Conservation (phyloP, 2,329 filamentous ascomycete genomes). For the Emericellopsis cladophorae region DNA sequence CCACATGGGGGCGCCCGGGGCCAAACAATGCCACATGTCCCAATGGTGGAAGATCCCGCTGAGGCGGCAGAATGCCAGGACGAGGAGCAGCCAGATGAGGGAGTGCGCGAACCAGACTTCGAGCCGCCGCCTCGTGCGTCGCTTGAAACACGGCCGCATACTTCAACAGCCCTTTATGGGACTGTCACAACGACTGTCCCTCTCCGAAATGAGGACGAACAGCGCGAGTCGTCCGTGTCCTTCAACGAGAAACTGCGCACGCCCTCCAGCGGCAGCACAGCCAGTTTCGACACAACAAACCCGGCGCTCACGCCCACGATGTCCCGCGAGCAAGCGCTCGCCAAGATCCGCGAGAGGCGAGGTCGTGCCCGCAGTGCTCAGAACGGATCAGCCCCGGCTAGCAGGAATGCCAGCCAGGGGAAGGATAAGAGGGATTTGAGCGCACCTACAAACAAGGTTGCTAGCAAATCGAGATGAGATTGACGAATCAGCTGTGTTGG, state of each 20-base stretch:
- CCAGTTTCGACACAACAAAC: conserved; percentile 39
- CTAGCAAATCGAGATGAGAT: conserved; percentile 7
- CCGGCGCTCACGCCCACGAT: conserved; percentile 52
- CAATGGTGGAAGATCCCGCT: conserved; percentile 18
- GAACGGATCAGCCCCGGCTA: conserved; percentile 42
- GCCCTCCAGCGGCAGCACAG: conserved; percentile 23
- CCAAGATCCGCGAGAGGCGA: conserved; percentile 60
- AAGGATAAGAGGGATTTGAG: conserved; percentile 33
- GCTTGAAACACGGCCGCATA: conserved; percentile 26
- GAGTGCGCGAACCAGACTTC: conserved; percentile 1
- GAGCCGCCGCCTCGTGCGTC: conserved; percentile 6
- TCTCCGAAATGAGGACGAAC: conserved; percentile 28
- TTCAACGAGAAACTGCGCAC: conserved; percentile 32
- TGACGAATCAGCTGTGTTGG: conserved; percentile 1
- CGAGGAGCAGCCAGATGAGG: conserved; percentile 3
- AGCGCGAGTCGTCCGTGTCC: conserved; percentile 24
- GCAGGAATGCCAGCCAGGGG: conserved; percentile 43
- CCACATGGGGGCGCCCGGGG: conserved; percentile 21
- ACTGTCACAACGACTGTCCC: conserved; percentile 40
- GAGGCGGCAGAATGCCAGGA: conserved; percentile 26
- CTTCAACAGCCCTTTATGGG: conserved; percentile 31
- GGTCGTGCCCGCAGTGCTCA: conserved; percentile 59
- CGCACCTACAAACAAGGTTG: conserved; percentile 24
- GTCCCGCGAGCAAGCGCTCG: conserved; percentile 62
- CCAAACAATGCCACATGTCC: conserved; percentile 9